Percentiles rank a stretch among this genome's conserved stretches.
Evolutionary conservation across 306 rosid genomes (phyloP).

Genomic region (barrel medic (Medicago truncatula)): MtrunA17r5.0-ANR NC_053045.1:53276001-53276500

Average conservation of each 20-base stretch:
- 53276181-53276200: constrained; percentile 83
- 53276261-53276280: constrained; percentile 57
- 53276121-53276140: constrained; percentile 92
- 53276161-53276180: constrained; percentile 72
- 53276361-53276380: constrained; percentile 44
- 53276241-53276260: constrained; percentile 80
- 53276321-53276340: constrained; percentile 44
- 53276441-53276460: constrained; percentile 28
- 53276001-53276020: constrained; percentile 31
- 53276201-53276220: constrained; percentile 53
- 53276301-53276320: constrained; percentile 47
- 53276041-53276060: constrained; percentile 69
- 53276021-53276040: constrained; percentile 30
- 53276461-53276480: constrained; percentile 31
- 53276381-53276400: neutral
- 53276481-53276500: neutral
- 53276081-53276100: constrained; percentile 99
- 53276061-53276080: constrained; percentile 89
- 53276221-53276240: constrained; percentile 64
- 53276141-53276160: constrained; percentile 66
- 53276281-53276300: constrained; percentile 34
- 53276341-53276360: constrained; percentile 35
- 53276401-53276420: constrained; percentile 36
- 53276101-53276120: constrained; percentile 92
- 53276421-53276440: constrained; percentile 34